phyloP scores from a whole-genome alignment of 768 basidiomycete species.

The Pleurotus citrinopileatus region DNA sequence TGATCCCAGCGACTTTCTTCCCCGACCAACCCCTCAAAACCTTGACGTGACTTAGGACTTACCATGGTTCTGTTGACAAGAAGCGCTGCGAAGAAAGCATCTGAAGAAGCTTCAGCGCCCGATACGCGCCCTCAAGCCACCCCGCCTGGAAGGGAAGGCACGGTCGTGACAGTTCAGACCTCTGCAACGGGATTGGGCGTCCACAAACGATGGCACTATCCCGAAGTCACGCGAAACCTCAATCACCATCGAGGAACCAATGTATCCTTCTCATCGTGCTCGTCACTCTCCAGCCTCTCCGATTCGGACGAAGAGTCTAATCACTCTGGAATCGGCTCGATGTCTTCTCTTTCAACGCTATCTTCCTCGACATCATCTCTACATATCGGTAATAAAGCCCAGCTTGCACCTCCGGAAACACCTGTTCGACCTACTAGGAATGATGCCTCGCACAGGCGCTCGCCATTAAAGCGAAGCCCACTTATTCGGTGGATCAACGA shows the following conservation, averaged over 20 bases:
- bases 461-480: neutral
- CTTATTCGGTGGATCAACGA: constrained; percentile 4
- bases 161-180: constrained; percentile 2
- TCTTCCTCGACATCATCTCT: neutral
- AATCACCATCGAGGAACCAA: neutral
- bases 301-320: neutral
- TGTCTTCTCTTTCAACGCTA: neutral
- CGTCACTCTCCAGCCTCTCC: constrained; percentile 2
- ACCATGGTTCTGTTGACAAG: constrained; percentile 8
- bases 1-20: neutral
- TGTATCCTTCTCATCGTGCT: constrained; percentile 4
- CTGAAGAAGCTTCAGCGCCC: neutral
- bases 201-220: constrained; percentile 12
- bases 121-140: neutral
- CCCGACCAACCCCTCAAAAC: neutral
- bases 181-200: constrained; percentile 11
- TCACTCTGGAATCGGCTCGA: neutral
- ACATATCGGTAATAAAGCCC: neutral
- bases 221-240: neutral
- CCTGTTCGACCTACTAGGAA: neutral
- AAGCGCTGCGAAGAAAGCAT: constrained; percentile 11
- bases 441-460: neutral
- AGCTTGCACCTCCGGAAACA: constrained; percentile 5
- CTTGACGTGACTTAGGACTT: neutral
- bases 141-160: neutral